Evolutionary conservation across 73 alveolate genomes (phyloP), one percentile per base, ranked within the genome.

Genomic region (Paramecium biaurelia): DNA sequence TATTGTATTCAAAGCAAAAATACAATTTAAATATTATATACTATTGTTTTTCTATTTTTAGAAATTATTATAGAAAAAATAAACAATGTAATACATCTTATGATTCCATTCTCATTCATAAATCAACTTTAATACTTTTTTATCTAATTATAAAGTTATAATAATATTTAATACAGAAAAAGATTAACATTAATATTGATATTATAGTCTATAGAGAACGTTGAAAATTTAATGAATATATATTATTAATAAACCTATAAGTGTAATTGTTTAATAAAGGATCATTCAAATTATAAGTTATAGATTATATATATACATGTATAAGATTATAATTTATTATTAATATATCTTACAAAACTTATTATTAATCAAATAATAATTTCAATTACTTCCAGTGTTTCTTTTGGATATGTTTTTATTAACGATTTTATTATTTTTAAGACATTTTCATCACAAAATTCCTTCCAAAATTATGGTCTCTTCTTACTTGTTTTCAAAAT

Each of bases 381-480:
- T 53, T 53, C 68, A 53, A 53, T 53, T 7, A 53, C 68, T 18
- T 53, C 68, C 21, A 53, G 3, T 3, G 68, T 53, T 3, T 53
- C 68, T 18, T 53, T 53, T 18, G 68, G 68, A 18, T 53, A 53
- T 4, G 30, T 18, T 23, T 53, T 53, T 53, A 53, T 53, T 53
- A 63, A 63, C 0, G 84, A 63, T 26, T 63, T 63, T 12, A 63
- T 63, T 11, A 14, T 32, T 63, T n/a, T 63, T n/a, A 63, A 30
- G 12, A 63, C 84, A 30, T 32, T 63, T 5, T 63, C 84, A 63
- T 32, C 41, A 63, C 84, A 63, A 63, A 63, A 63, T 32, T 63
- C 84, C 45, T 63, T 63, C 84, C 84, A 63, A 63, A 63, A 30
- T 32, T 63, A 63, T 26, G 84, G 84, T 63, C 84, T 63, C 84